Evolutionary conservation across 192 early-diverging fungal genomes (phyloP).

Genomic region (Oehlia diaphana): DNA sequence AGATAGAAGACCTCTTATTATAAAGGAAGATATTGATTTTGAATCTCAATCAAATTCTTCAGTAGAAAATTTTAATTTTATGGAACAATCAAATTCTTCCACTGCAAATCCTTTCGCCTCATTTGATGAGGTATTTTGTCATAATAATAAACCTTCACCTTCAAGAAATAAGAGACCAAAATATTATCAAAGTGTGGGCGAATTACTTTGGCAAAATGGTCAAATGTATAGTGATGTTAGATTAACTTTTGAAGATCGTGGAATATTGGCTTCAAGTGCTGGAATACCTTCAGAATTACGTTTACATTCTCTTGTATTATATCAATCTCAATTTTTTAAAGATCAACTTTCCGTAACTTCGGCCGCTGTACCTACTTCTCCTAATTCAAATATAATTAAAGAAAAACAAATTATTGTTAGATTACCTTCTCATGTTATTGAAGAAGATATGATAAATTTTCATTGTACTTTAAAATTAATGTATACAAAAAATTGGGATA

Average conservation of each 20-base stretch:
- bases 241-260: constrained; percentile 32
- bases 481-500: constrained; percentile 34
- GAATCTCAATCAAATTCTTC: background rate
- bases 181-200: constrained; percentile 28
- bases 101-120: background rate
- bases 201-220: constrained; percentile 32
- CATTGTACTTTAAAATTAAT: constrained; percentile 34
- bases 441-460: constrained; percentile 35
- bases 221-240: constrained; percentile 34
- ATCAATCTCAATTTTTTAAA: constrained; percentile 34
- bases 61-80: background rate
- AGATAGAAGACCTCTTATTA: background rate
- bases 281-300: constrained; percentile 29
- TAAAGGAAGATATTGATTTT: background rate
- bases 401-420: constrained; percentile 29
- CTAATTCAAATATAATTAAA: constrained; percentile 1
- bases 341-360: constrained; percentile 26
- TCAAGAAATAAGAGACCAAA: background rate
- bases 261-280: constrained; percentile 10
- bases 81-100: background rate
- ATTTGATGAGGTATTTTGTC: background rate
- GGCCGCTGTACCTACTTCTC: background rate
- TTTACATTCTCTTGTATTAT: constrained; percentile 33
- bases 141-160: background rate
- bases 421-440: constrained; percentile 20